phyloP scores from a whole-genome alignment of 805 yeast species.

The Candida odintsovae region DNA sequence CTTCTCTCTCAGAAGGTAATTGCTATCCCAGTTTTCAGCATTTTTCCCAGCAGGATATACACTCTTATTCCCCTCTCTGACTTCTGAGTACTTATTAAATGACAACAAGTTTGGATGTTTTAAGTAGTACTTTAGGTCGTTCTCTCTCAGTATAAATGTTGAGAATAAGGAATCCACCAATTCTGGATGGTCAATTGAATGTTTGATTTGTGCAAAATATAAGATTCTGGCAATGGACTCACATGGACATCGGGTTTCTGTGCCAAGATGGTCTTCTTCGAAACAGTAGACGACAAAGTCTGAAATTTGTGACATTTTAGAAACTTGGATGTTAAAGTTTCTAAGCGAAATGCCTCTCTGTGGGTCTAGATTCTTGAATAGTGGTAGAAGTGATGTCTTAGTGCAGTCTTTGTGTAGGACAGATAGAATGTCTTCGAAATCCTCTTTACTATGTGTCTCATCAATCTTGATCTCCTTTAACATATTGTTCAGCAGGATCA shows the following conservation, averaged over 20 bases:
- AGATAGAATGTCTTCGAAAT: conserved; percentile 6
- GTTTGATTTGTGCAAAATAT: conserved; percentile 36
- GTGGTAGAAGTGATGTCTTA: conserved; percentile 36
- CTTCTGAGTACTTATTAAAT: conserved; percentile 22
- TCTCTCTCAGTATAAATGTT: conserved; percentile 17
- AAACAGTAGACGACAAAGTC: conserved; percentile 76
- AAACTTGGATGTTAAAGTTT: conserved; percentile 79
- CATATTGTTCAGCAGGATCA: conserved; percentile 12
- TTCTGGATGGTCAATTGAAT: conserved; percentile 23
- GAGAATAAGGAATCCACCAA: conserved; percentile 18
- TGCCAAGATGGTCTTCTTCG: conserved; percentile 31
- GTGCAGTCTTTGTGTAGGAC: conserved; percentile 23
- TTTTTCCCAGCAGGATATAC: conserved; percentile 16
- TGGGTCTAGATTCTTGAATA: conserved; percentile 59
- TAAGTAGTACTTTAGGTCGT: conserved; percentile 10
- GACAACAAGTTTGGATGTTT: conserved; percentile 12
- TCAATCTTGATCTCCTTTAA: conserved; percentile 21
- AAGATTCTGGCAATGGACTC: conserved; percentile 34
- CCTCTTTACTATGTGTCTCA: background rate
- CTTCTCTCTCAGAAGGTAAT: conserved; percentile 66
- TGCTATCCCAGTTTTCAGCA: conserved; percentile 60
- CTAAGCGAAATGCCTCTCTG: conserved; percentile 69
- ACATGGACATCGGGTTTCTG: conserved; percentile 29
- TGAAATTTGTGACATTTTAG: conserved; percentile 69
- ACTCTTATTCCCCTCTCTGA: conserved; percentile 8